Evolutionary conservation across 2,329 filamentous ascomycete species (phyloP), one percentile per base, ranked within the genome.

Genomic region (Epichloe gansuensis): DNA sequence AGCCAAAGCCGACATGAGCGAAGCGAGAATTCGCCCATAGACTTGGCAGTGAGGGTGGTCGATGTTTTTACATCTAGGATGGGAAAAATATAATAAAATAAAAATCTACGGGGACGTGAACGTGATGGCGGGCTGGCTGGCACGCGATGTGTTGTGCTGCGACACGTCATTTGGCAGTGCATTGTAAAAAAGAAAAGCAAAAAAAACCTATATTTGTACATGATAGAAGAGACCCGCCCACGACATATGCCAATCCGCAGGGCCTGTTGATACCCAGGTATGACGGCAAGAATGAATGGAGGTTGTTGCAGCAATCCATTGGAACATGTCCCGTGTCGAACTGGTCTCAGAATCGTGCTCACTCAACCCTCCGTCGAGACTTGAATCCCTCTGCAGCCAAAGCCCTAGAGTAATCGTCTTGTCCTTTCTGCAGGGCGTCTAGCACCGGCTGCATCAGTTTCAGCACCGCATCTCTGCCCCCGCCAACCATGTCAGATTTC

Each of bases 361-460:
- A 9, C 45, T 39, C 56, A 70, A 39, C 58, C 59, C 58, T 78
- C 75, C 0, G 73, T 76, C 31, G 73, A 75, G 11, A 68, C 62
- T 54, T 74, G 69, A 12, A 77, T 67, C 0, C 73, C 60, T 81
- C 82, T 54, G 88, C 85, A 39, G 81, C 81, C 54, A 90, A 72
- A 12, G 84, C 87, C 60, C 76, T 81, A 58, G 80, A 74, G 64
- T 93, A 95, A 62, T 84, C 80, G n/a, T 69, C 74, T 57, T 81
- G 75, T 5, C 90, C 91, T 59, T 78, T 80, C 54, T 81, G 75
- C 55, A 96, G 69, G 12, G 89, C 85, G 59, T 78, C 75, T 11
- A 86, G 72, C 4, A 88, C 86, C 4, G 89, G 88, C 53, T 80
- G 80, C 67, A 95, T 81, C 60, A 97, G 76, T 58, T 83, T 81